Evolutionary conservation across 306 rosid genomes (phyloP), one percentile per base, ranked within the genome.

Genomic region (Mucuna pruriens): DNA sequence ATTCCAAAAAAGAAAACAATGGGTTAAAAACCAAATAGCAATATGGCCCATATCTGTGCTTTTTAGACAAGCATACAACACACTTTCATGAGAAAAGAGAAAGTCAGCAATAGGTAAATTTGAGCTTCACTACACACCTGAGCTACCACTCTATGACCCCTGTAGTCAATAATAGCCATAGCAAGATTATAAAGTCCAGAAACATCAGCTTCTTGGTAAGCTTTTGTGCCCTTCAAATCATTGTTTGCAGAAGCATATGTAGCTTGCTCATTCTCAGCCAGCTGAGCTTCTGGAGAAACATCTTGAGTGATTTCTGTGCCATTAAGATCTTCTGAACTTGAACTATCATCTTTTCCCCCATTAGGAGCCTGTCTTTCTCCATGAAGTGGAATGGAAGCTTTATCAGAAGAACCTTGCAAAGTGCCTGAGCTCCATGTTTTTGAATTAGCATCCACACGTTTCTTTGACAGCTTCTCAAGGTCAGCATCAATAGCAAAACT

Each of bases 401-500:
- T 91, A 69, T 89, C 96, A 74, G 88, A 63, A 60, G 88, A 78
- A 87, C 63, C 74, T 64, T 39, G 87, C 65, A 68, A n/a, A 68
- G 88, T 77, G 79, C 75, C 68, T 5, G 86, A 19, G 82, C 70
- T 77, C 52, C 68, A 80, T 31, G 84, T 22, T 71, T 90, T 88
- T 31, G 80, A 84, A 82, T 74, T 87, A 77, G 86, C 83, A 81
- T 93, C 88, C 17, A 13, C 74, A 45, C 22, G 74, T 83, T 87
- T 93, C 92, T 90, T 96, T 44, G 90, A 81, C 81, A 94, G 89
- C 86, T 92, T 90, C 85, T 96, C 98, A 87, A 92, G 94, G 84
- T 96, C 99, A 69, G 94, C 97, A 88, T 96, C 99, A 89, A 96
- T 88, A 73, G 99, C 98, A 80, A 96, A 96, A 85, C 99, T 96